Percentiles rank a stretch among this genome's conserved stretches.
Evolutionary conservation across 768 basidiomycete species (phyloP).

Genomic region (Pleurotus djamor): DNA sequence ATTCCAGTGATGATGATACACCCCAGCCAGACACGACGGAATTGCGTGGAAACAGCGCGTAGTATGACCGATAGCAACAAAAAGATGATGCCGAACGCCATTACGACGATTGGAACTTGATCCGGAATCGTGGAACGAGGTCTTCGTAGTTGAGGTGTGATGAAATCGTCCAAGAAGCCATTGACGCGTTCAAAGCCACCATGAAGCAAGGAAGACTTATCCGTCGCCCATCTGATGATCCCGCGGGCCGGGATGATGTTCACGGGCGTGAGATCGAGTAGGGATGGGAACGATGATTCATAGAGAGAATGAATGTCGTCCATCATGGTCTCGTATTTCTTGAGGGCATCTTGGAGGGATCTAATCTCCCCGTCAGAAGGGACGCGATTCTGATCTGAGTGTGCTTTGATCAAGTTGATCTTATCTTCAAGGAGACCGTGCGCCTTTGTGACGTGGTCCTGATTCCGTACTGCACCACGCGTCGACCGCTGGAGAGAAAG

Average conservation of each 20-base stretch:
- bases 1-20: not conserved
- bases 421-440: too few relatives aligned
- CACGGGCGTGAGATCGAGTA: not conserved
- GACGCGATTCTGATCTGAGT: not conserved
- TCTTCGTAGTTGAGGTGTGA: not conserved
- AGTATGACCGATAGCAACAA: not conserved
- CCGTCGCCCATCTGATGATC: not conserved
- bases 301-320: not conserved
- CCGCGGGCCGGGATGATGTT: not conserved
- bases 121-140: not conserved
- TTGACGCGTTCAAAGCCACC: not conserved
- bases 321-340: not conserved
- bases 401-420: not conserved
- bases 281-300: not conserved
- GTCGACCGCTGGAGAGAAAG: not conserved
- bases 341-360: not conserved
- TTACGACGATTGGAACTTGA: not conserved
- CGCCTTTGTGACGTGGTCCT: not conserved
- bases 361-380: not conserved
- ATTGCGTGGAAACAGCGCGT: not conserved
- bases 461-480: not conserved
- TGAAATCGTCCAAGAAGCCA: not conserved
- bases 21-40: slow-evolving; percentile 1
- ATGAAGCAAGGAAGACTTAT: not conserved
- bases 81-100: not conserved